Evolutionary conservation across 73 alveolate genomes (phyloP).

Genomic region (Paramecium pentaurelia): DNA sequence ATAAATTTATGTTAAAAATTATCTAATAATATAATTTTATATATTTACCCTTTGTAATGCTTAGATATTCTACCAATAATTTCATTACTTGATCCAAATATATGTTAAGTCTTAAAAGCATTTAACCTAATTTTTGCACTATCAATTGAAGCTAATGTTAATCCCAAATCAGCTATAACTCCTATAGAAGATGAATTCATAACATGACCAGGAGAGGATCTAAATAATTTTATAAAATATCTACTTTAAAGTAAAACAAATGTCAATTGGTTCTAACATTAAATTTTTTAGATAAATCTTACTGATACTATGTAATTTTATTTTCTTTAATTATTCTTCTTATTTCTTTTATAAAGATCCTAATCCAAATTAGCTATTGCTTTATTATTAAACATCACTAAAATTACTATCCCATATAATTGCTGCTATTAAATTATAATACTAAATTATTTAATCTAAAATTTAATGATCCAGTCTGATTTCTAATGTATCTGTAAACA

Average conservation of each 20-base stretch:
- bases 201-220: conserved; percentile 61
- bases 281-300: conserved; percentile 50
- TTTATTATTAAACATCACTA: neutral
- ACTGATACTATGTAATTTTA: conserved; percentile 32
- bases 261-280: conserved; percentile 54
- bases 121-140: conserved; percentile 58
- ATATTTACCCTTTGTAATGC: conserved; percentile 43
- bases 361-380: neutral
- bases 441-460: conserved; percentile 30
- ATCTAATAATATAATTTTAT: neutral
- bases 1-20: conserved; percentile 53
- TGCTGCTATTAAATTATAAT: neutral
- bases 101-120: conserved; percentile 51
- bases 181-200: conserved; percentile 51
- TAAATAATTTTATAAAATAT: neutral
- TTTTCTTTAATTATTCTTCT: conserved; percentile 21
- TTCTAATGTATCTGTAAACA: conserved; percentile 56
- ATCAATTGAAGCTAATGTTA: conserved; percentile 60
- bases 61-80: conserved; percentile 52
- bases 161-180: conserved; percentile 58
- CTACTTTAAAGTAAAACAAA: conserved; percentile 49
- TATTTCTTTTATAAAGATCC: conserved; percentile 8
- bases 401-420: conserved; percentile 27
- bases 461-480: conserved; percentile 58
- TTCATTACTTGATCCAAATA: conserved; percentile 58